A percentile compares a stretch with the other conserved stretches of the same genome.
phyloP scores from a whole-genome alignment of 352 stramenopile genomes.

The Phytophthora colocasiae region DNA sequence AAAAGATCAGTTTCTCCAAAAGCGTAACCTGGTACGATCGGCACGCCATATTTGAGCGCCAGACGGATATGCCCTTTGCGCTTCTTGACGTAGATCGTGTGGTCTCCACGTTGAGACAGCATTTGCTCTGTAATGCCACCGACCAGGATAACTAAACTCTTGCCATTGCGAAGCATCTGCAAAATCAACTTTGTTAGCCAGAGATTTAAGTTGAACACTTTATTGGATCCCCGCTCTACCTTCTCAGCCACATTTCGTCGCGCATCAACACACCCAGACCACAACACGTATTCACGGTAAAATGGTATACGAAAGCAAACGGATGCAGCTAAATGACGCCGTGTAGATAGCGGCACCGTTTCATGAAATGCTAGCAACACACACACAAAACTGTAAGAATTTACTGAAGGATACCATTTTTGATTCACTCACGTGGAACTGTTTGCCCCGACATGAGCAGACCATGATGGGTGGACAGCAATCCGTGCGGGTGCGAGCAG shows the following conservation, averaged over 20 bases:
- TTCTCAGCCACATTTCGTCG: constrained; percentile 67
- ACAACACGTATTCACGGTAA: constrained; percentile 82
- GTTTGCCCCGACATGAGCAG: constrained; percentile 66
- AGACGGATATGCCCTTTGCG: constrained; percentile 87
- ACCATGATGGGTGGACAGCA: constrained; percentile 77
- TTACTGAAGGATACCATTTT: background rate
- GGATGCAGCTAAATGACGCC: constrained; percentile 73
- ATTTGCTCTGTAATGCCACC: constrained; percentile 88
- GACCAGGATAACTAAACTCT: constrained; percentile 84
- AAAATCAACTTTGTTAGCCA: constrained; percentile 6
- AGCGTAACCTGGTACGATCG: constrained; percentile 80
- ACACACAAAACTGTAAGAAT: background rate
- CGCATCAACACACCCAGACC: constrained; percentile 81
- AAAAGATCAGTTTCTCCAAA: constrained; percentile 89
- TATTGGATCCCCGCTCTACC: constrained; percentile 13
- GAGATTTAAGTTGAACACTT: background rate
- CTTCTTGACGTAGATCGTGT: constrained; percentile 82
- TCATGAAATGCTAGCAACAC: constrained; percentile 67
- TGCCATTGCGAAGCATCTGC: constrained; percentile 65
- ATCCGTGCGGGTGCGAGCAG: constrained; percentile 78
- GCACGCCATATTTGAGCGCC: constrained; percentile 74
- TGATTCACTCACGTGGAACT: constrained; percentile 52
- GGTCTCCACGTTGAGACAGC: constrained; percentile 71
- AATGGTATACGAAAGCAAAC: constrained; percentile 81
- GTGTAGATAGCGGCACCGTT: constrained; percentile 62